phyloP scores from a whole-genome alignment of 257 asterid genomes.

The Scutellaria minor region DNA sequence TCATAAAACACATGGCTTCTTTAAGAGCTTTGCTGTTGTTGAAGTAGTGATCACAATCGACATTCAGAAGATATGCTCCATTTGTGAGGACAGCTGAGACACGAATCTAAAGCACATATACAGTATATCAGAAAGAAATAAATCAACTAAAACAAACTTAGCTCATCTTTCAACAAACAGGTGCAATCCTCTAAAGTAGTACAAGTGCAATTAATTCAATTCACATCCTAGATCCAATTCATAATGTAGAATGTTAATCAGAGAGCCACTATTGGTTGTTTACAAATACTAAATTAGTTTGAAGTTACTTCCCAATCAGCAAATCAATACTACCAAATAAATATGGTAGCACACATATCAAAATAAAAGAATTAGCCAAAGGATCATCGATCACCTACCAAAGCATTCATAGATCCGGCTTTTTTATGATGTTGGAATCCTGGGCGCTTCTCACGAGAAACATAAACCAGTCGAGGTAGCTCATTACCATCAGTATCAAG shows the following conservation, averaged over 20 bases:
- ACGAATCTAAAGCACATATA: constrained; percentile 59
- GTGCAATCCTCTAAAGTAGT: neutral
- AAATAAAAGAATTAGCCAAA: neutral
- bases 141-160: no score
- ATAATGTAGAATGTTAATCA: neutral
- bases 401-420: constrained; percentile 90
- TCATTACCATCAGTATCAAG: constrained; percentile 78
- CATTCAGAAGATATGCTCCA: constrained; percentile 79
- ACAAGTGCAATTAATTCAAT: constrained; percentile 40
- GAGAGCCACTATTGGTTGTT: neutral
- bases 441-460: constrained; percentile 84
- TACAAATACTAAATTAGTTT: neutral
- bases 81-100: constrained; percentile 89
- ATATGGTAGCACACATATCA: neutral
- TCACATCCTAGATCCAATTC: constrained; percentile 8
- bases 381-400: constrained; percentile 54
- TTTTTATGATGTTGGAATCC: constrained; percentile 89
- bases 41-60: constrained; percentile 94
- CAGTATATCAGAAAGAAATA: constrained; percentile 2
- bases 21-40: constrained; percentile 87
- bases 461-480: constrained; percentile 81
- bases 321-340: neutral
- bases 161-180: no score
- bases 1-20: constrained; percentile 95
- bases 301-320: neutral